Evolutionary conservation across 2,329 filamentous ascomycete species (phyloP), one percentile per base, ranked within the genome.

Genomic region (Blastomyces silverae): DNA sequence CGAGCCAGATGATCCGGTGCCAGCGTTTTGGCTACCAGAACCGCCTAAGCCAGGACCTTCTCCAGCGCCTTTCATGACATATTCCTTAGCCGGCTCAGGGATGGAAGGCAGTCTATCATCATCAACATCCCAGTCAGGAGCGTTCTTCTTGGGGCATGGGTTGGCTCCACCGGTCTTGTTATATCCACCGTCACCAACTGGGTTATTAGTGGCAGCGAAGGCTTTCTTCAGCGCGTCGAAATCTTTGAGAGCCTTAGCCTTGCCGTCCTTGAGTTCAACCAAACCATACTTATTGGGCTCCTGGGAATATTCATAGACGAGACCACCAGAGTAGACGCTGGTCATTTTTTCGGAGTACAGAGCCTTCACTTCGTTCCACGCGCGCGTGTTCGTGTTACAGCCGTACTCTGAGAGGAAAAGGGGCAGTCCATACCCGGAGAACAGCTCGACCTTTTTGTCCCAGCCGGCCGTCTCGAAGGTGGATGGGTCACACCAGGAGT

Each of bases 321-420:
- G 85, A 76, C 94, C 94, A 72, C 94, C 94, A 52, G 92, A 97
- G 85, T 96, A 97, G 72, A 97, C 92, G 22, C 77, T 71, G 8
- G 89, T 92, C 93, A 97, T 97, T 66, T 96, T 76, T 25, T 78
- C 79, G 78, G 81, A 85, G 88, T 97, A 97, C 65, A 99, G 83
- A 57, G 92, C 83, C 59, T 78, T 78, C 62, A 97, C 79, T 80
- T 97, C 93, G 66, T 86, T 82, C 73, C 96, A 99, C 73, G 88
- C 81, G 71, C 93, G 92, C 66, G 81, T 85, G 82, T 90, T 92
- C 74, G 85, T 89, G 79, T 85, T 88, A 83, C 94, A 99, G 67
- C 94, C 94, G 75, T 89, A 97, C 78, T 97, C 94, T 61, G 92
- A 97, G 63, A 99, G 84, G 86, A 96, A 97, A 73, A 96, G 88